Evolutionary conservation across 805 yeast species (phyloP).

Genomic region (Pichia manshurica): DNA sequence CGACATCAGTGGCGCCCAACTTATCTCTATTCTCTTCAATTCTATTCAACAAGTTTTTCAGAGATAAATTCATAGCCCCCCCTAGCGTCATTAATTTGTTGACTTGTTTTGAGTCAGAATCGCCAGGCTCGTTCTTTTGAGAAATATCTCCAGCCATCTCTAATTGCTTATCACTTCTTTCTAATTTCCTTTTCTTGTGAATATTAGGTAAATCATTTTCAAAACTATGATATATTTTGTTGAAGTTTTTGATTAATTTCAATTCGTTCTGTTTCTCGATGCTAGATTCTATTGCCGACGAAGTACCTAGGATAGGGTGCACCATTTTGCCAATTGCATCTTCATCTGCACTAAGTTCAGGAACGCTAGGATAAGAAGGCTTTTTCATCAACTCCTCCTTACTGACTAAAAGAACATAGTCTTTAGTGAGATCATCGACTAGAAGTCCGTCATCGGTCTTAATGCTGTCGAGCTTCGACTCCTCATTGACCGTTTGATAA

Average conservation of each 20-base stretch:
- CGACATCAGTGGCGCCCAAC: conserved; percentile 69
- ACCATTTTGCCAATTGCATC: conserved; percentile 31
- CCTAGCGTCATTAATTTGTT: conserved; percentile 29
- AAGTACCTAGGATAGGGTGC: conserved; percentile 32
- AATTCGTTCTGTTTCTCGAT: conserved; percentile 34
- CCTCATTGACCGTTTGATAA: neutral
- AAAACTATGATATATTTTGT: conserved; percentile 67
- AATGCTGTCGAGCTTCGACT: neutral
- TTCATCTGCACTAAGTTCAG: conserved; percentile 24
- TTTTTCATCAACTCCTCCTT: conserved; percentile 21
- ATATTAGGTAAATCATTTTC: conserved; percentile 74
- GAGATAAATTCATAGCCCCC: conserved; percentile 71
- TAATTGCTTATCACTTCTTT: conserved; percentile 71
- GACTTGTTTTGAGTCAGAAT: conserved; percentile 22
- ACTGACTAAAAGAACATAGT: conserved; percentile 13
- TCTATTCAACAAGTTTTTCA: conserved; percentile 72
- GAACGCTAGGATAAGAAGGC: conserved; percentile 26
- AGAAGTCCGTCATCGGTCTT: neutral
- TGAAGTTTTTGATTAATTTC: conserved; percentile 53
- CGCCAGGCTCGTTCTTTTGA: conserved; percentile 13
- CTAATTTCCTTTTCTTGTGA: conserved; percentile 67
- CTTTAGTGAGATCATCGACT: conserved; percentile 2
- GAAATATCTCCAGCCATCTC: conserved; percentile 31
- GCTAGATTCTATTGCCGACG: conserved; percentile 37
- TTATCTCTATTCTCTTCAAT: conserved; percentile 79